Percentiles rank a stretch among this genome's conserved stretches.
phyloP scores from a whole-genome alignment of 2,329 filamentous ascomycete genomes.

The Coleophoma cylindrospora region DNA sequence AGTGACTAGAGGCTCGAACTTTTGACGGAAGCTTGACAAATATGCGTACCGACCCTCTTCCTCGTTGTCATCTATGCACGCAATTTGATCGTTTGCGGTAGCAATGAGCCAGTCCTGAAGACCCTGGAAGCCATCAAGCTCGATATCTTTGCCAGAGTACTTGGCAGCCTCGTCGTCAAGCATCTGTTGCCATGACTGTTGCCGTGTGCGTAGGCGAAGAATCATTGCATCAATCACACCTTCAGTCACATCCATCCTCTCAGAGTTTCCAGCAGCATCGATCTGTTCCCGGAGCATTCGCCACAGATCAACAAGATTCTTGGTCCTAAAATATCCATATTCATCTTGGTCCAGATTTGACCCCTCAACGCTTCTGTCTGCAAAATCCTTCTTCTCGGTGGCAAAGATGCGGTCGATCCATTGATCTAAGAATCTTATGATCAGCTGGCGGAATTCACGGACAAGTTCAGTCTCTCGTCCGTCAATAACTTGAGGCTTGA shows the following conservation, averaged over 20 bases:
- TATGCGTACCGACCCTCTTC: conserved; percentile 73
- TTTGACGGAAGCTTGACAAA: conserved; percentile 77
- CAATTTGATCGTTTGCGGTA: conserved; percentile 97
- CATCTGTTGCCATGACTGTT: conserved; percentile 81
- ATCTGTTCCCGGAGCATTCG: conserved; percentile 95
- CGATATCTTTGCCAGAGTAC: conserved; percentile 56
- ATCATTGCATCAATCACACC: conserved; percentile 97
- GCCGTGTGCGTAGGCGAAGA: conserved; percentile 73
- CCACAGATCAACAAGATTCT: conserved; percentile 92
- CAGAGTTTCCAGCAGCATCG: conserved; percentile 75
- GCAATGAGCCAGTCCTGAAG: conserved; percentile 95
- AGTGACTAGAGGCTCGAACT: conserved; percentile 76
- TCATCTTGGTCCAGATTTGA: conserved; percentile 79
- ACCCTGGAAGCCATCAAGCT: conserved; percentile 66
- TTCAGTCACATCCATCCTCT: conserved; percentile 85
- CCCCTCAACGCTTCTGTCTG: conserved; percentile 67
- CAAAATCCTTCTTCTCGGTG: conserved; percentile 77
- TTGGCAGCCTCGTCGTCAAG: conserved; percentile 78
- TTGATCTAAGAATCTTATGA: conserved; percentile 91
- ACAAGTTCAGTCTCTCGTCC: conserved; percentile 86
- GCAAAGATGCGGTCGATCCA: conserved; percentile 94
- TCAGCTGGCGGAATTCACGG: conserved; percentile 88
- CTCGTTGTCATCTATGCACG: conserved; percentile 90
- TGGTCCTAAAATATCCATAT: conserved; percentile 87
- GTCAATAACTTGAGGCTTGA: conserved; percentile 83